phyloP scores from a whole-genome alignment of 352 stramenopile species.

The Pythium grandisporangium region DNA sequence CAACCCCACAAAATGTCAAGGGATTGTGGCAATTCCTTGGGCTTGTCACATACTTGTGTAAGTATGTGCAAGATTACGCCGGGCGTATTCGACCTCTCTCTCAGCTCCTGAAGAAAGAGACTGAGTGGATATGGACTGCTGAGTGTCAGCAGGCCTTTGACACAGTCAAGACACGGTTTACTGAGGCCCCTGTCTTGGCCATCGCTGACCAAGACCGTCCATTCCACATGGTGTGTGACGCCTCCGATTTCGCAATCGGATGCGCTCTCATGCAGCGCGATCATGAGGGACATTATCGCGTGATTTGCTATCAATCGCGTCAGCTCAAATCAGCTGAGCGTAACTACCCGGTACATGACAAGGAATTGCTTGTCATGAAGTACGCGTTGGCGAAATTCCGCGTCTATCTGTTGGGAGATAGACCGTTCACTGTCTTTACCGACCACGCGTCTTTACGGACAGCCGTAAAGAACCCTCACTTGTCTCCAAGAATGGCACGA shows the following conservation, averaged over 20 bases:
- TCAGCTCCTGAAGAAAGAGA: not conserved
- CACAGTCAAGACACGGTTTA: conserved; percentile 1
- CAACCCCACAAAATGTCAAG: not conserved
- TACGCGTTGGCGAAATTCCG: conserved; percentile 3
- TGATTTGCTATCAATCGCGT: conserved; percentile 9
- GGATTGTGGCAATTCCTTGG: conserved; percentile 1
- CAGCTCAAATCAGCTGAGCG: conserved; percentile 7
- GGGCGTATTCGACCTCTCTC: not conserved
- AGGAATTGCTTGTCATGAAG: conserved; percentile 4
- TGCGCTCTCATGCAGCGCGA: conserved; percentile 7
- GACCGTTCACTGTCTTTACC: too few relatives aligned
- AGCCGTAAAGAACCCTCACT: not conserved
- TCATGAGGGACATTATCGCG: conserved; percentile 1
- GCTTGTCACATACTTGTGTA: conserved; percentile 1
- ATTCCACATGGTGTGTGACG: not conserved
- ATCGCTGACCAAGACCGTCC: not conserved
- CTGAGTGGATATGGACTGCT: not conserved
- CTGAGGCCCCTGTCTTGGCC: conserved; percentile 1
- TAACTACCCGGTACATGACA: conserved; percentile 16
- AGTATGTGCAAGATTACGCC: not conserved
- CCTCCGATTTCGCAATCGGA: conserved; percentile 1
- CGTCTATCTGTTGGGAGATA: conserved; percentile 4
- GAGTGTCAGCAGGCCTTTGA: not conserved
- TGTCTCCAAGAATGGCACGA: not conserved
- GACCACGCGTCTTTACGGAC: too few relatives aligned